A percentile compares a stretch with the other conserved stretches of the same genome.
These are phyloP conservation scores for Avicennia marina DNA, from an alignment of 257 asterid species.

Conservation along the genomic window DNA sequence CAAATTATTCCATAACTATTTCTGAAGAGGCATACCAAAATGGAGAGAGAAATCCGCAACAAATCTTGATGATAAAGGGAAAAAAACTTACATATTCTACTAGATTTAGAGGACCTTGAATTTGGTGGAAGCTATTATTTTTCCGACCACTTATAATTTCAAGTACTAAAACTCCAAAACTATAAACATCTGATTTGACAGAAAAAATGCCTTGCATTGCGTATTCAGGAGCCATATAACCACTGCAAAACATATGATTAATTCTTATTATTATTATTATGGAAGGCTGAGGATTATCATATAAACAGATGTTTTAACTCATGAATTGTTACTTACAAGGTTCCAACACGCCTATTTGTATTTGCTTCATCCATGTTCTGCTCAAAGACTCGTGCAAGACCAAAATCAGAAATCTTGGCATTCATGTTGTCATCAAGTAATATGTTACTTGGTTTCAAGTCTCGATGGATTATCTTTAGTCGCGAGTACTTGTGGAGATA, in stretches of 20 bases:
- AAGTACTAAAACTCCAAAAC: not conserved
- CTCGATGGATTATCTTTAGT: slow-evolving; percentile 35
- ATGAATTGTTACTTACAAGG: slow-evolving; percentile 27
- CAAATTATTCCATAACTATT: not conserved
- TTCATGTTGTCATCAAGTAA: slow-evolving; percentile 38
- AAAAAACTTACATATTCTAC: slow-evolving; percentile 36
- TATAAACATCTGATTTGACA: not conserved
- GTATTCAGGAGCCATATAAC: slow-evolving; percentile 46
- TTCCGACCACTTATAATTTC: not conserved
- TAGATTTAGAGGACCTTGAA: slow-evolving; percentile 27
- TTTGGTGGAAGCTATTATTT: not conserved
- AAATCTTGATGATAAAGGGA: not conserved
- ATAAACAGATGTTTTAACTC: no score
- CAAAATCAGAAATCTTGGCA: slow-evolving; percentile 48
- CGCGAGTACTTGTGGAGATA: slow-evolving; percentile 38
- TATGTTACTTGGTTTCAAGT: slow-evolving; percentile 40
- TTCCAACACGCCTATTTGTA: slow-evolving; percentile 24
- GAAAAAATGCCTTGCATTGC: not conserved
- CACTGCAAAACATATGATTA: no score
- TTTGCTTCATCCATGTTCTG: not conserved
- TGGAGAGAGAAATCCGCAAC: no score
- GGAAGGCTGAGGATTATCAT: no score
- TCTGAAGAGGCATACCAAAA: no score
- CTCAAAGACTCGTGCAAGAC: slow-evolving; percentile 25
- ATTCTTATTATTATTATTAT: no score